Evolutionary conservation across 768 basidiomycete species (phyloP).

Genomic region (Fibroporia radiculosa): DNA sequence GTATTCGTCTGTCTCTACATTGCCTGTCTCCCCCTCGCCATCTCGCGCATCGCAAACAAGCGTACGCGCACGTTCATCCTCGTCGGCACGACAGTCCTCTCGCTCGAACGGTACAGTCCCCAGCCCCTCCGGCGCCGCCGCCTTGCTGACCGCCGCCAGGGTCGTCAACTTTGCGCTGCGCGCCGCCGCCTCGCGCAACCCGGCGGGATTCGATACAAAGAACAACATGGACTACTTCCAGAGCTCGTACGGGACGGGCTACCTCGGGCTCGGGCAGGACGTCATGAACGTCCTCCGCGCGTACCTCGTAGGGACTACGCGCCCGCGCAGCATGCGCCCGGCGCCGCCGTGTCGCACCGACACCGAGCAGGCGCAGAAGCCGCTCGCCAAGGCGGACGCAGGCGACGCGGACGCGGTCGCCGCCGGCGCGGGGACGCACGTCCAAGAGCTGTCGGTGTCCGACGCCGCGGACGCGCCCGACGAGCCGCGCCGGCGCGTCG

Average conservation of each 20-base stretch:
- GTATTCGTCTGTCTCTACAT: conserved; percentile 33
- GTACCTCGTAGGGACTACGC: conserved; percentile 6
- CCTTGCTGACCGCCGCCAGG: conserved; percentile 2
- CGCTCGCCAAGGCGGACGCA: background rate
- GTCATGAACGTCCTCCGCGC: conserved; percentile 6
- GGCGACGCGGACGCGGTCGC: background rate
- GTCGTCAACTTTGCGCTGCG: conserved; percentile 16
- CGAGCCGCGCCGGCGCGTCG: conserved; percentile 1
- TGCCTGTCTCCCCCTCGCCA: conserved; percentile 27
- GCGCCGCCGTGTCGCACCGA: background rate
- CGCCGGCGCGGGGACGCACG: background rate
- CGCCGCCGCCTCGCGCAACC: conserved; percentile 14
- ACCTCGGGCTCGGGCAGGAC: conserved; percentile 11
- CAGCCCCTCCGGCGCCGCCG: background rate
- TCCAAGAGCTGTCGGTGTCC: background rate
- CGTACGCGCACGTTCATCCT: conserved; percentile 30
- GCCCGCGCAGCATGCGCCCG: background rate
- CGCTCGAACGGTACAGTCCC: conserved; percentile 30
- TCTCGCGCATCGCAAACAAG: conserved; percentile 27
- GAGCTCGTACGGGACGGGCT: conserved; percentile 9
- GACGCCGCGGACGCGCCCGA: background rate
- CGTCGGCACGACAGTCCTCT: conserved; percentile 25
- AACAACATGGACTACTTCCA: conserved; percentile 16
- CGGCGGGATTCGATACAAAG: conserved; percentile 8
- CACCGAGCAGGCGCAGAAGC: background rate